Percentiles rank a stretch among this genome's conserved stretches.
Evolutionary conservation across 108 stramenopile genomes (phyloP).

Genomic region (Cyclotella kingstonii): DNA sequence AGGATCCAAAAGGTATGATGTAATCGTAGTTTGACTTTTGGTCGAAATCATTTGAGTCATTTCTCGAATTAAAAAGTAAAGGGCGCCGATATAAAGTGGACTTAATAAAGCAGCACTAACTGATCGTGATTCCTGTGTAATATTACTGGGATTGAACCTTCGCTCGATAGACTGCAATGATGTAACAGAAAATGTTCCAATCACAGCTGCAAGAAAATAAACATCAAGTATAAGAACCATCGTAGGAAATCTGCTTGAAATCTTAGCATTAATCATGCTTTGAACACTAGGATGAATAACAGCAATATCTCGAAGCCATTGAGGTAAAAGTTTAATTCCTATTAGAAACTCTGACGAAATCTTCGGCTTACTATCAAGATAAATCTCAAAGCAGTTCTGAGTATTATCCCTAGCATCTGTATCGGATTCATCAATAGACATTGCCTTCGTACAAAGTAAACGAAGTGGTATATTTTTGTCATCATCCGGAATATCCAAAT

Average conservation of each 20-base stretch:
- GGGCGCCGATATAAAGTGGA: constrained; percentile 56
- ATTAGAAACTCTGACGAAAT: constrained; percentile 64
- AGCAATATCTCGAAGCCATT: constrained; percentile 76
- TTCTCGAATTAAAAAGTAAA: constrained; percentile 75
- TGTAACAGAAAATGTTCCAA: constrained; percentile 30
- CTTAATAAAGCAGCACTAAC: constrained; percentile 12
- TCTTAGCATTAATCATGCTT: constrained; percentile 68
- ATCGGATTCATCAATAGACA: not conserved
- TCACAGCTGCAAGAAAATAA: constrained; percentile 10
- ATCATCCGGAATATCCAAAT: constrained; percentile 57
- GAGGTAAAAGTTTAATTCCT: constrained; percentile 68
- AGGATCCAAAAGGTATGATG: constrained; percentile 56
- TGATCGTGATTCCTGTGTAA: not conserved
- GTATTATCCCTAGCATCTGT: constrained; percentile 12
- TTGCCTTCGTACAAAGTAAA: constrained; percentile 37
- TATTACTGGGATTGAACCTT: constrained; percentile 23
- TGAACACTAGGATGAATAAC: constrained; percentile 74
- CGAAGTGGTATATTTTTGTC: constrained; percentile 68
- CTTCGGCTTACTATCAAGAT: constrained; percentile 58
- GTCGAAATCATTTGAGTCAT: constrained; percentile 59
- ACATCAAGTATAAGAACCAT: constrained; percentile 73
- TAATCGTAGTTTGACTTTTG: constrained; percentile 44
- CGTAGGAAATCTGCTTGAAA: constrained; percentile 73
- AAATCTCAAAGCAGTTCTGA: constrained; percentile 53
- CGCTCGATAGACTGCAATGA: constrained; percentile 19